Base-by-base conservation (phyloP, 345 rosid species). In the Excoecaria cochinchinensis region DNA sequence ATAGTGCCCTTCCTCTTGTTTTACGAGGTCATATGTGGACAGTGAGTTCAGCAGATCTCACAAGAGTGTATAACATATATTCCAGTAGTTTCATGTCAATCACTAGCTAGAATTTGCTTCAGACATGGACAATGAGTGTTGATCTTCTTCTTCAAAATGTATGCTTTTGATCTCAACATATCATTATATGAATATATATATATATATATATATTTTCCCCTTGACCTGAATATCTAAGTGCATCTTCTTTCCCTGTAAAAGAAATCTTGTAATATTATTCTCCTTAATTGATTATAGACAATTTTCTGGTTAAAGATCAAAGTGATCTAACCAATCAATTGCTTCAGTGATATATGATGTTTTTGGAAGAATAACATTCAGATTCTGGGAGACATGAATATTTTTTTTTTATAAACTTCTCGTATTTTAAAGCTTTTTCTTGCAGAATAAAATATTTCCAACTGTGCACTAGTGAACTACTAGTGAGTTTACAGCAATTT, bases 1-100 rank as follows among this genome's bases (percentile, higher is more conserved):
- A 50, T 21, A 16, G 22, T 15, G 46, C 13, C 64, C 76, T 86
- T 84, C 93, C 90, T 42, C 85, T 84, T 77, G 83, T 80, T 47
- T 72, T 88, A 78, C 81, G 67, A 22, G 93, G 96, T 84, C 97
- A 92, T 74, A 64, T 89, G 39, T 91, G 98, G 99, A 90, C 87
- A 55, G 86, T 92, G 76, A 84, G 90, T 86, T 84, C 93, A 70
- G 82, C 81, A 64, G 90, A 95, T 58, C 86, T 92, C 79, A 44
- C 81, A 59, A 83, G 76, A 75, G 88, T 91, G 60, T 86, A 80
- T 78, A 70, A 66, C 72, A 84, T 91, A 71, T 92, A 95, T 82
- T 76, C 84, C n/a, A 84, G 82, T 24, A 84, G 86, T 77, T 84
- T 91, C 68, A 44, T 39, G 67, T 63, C 71, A 42, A 69, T 40